phyloP scores from a whole-genome alignment of 2,329 filamentous ascomycete species.

The Diaporthe vexans region DNA sequence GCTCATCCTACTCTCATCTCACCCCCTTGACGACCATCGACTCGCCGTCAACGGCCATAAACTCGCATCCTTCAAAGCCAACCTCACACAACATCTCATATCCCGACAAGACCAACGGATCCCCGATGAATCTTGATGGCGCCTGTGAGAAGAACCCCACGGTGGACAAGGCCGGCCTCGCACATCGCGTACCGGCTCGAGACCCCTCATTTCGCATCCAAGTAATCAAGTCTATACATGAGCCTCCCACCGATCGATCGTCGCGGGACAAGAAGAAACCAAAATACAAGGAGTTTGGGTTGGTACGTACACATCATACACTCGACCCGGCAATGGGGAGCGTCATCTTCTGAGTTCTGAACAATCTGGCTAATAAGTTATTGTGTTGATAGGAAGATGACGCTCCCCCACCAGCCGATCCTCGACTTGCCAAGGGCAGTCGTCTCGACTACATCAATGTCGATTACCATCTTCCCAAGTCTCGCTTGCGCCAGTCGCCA shows the following conservation, averaged over 20 bases:
- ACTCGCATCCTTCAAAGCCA: slow-evolving; percentile 64
- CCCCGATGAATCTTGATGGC: slow-evolving; percentile 49
- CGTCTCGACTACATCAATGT: slow-evolving; percentile 76
- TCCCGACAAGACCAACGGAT: slow-evolving; percentile 52
- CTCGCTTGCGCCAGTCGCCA: slow-evolving; percentile 77
- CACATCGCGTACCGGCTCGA: slow-evolving; percentile 67
- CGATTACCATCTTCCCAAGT: slow-evolving; percentile 79
- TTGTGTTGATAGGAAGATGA: slow-evolving; percentile 79
- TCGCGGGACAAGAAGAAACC: slow-evolving; percentile 69
- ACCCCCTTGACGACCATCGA: slow-evolving; percentile 67
- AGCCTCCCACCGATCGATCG: slow-evolving; percentile 69
- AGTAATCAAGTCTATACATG: slow-evolving; percentile 72
- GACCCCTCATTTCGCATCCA: slow-evolving; percentile 67
- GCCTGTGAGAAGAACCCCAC: slow-evolving; percentile 50
- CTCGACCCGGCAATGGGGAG: slow-evolving; percentile 62
- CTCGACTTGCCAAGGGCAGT: slow-evolving; percentile 81
- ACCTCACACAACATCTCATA: slow-evolving; percentile 68
- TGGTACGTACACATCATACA: slow-evolving; percentile 71
- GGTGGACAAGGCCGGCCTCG: slow-evolving; percentile 49
- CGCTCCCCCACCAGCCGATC: slow-evolving; percentile 80
- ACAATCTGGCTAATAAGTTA: slow-evolving; percentile 60
- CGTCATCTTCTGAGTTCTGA: slow-evolving; percentile 63
- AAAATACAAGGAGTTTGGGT: slow-evolving; percentile 74
- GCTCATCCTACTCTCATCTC: slow-evolving; percentile 59
- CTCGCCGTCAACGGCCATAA: slow-evolving; percentile 65